phyloP scores from a whole-genome alignment of 306 rosid genomes.

The Trifolium dubium region DNA sequence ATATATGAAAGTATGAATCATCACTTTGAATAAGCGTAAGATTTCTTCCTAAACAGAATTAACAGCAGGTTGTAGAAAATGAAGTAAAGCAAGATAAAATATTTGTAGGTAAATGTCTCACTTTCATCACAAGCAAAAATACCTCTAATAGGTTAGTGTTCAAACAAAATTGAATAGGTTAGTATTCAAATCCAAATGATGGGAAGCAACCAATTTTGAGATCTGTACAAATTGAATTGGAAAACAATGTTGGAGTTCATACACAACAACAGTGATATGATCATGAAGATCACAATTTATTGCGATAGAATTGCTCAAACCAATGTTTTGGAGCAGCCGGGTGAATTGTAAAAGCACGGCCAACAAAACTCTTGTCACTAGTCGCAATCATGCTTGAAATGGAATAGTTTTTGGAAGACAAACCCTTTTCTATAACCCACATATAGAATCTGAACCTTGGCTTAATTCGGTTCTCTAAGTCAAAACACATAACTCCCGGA shows the following conservation, averaged over 20 bases:
- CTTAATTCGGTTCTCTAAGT: slow-evolving; percentile 74
- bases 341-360: slow-evolving; percentile 57
- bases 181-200: slow-evolving; percentile 26
- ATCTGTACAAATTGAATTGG: slow-evolving; percentile 34
- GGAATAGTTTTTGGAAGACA: slow-evolving; percentile 54
- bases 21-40: slow-evolving; percentile 32
- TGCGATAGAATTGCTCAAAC: slow-evolving; percentile 63
- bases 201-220: slow-evolving; percentile 32
- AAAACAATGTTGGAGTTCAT: slow-evolving; percentile 21
- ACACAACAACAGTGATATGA: slow-evolving; percentile 12
- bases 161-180: slow-evolving; percentile 19
- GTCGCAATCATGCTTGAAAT: slow-evolving; percentile 73
- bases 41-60: slow-evolving; percentile 30
- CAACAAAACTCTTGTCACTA: slow-evolving; percentile 61
- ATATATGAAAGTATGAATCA: not conserved
- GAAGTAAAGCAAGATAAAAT: slow-evolving; percentile 12
- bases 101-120: slow-evolving; percentile 8
- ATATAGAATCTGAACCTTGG: slow-evolving; percentile 68
- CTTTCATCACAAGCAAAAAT: slow-evolving; percentile 18
- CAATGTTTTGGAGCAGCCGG: slow-evolving; percentile 83
- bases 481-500: slow-evolving; percentile 67
- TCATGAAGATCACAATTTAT: slow-evolving; percentile 21
- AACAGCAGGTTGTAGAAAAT: not conserved
- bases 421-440: slow-evolving; percentile 68
- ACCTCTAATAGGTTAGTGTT: slow-evolving; percentile 23